Evolutionary conservation across 306 rosid genomes (phyloP), one percentile per base, ranked within the genome.

Genomic region (Carpinus fangiana): DNA sequence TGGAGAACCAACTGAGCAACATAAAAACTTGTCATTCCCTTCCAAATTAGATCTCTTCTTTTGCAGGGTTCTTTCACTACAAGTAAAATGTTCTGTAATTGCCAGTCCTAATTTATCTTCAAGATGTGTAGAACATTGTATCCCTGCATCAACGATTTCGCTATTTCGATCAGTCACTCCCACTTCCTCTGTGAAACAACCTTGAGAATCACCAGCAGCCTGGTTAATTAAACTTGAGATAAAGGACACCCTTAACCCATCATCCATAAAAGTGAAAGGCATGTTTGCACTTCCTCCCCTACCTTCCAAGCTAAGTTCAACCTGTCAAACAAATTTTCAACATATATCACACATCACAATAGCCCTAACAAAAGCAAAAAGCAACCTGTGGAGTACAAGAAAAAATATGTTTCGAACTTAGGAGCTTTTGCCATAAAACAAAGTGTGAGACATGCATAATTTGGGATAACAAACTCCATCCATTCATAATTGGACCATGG

Each of bases 1-100:
- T 12, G 77, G 87, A 82, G 89, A 77, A 81, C 79, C 78, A 71
- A 80, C 72, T 41, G 90, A 86, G 70, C 71, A 72, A 78, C 55
- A 81, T 67, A 84, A 76, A 17, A 78, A 72, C 23, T 81, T 73
- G 53, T 83, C 73, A 68, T 60, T 76, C 70, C 74, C 90, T 76
- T 67, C 82, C 4, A 75, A 76, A 84, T 36, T 75, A 64, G n/a
- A 60, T 82, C 72, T 86, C 61, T 51, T 72, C 65, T 83, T 83
- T 72, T 79, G 88, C 79, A 69, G 61, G 56, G 66, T 52, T 77
- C 87, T 83, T 87, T 78, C 87, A 43, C 62, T 72, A 47, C 41
- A 75, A 66, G 60, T 34, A 73, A 72, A 41, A 82, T 47, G 54
- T 74, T 88, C 88, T 53, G 55, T 73, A 84, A 61, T 75, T 79